Evolutionary conservation across 805 yeast species (phyloP).

Genomic region (Metschnikowia bowlesiae): DNA sequence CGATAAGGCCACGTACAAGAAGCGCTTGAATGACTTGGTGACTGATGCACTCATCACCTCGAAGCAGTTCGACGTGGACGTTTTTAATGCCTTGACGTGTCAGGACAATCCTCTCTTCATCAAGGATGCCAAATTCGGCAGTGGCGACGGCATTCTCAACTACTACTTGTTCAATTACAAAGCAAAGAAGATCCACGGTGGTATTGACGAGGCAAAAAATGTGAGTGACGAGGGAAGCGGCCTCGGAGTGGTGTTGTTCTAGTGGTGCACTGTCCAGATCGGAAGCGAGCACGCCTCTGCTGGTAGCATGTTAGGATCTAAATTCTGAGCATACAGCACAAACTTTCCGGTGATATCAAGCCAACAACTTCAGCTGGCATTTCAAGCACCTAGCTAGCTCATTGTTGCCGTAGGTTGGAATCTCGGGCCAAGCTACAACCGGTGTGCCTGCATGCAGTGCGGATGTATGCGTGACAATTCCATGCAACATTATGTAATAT

Average conservation of each 20-base stretch:
- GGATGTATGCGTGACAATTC: no score
- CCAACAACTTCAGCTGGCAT: no score
- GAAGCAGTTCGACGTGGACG: slow-evolving; percentile 69
- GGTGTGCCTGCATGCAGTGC: no score
- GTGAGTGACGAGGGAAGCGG: slow-evolving; percentile 64
- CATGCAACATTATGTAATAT: no score
- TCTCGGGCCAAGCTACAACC: no score
- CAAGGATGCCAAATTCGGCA: slow-evolving; percentile 80
- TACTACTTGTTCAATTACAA: slow-evolving; percentile 89
- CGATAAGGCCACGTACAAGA: slow-evolving; percentile 44
- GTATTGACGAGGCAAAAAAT: slow-evolving; percentile 56
- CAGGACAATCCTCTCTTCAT: slow-evolving; percentile 87
- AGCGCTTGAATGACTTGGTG: slow-evolving; percentile 58
- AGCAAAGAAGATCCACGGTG: slow-evolving; percentile 78
- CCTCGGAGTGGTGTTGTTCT: slow-evolving; percentile 86
- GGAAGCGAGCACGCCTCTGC: no score
- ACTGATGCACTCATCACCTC: slow-evolving; percentile 75
- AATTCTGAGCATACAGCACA: no score
- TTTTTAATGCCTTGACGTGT: slow-evolving; percentile 86
- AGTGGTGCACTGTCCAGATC: no score
- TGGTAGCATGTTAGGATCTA: no score
- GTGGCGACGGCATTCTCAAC: slow-evolving; percentile 89
- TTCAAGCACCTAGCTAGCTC: no score
- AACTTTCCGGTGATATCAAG: no score
- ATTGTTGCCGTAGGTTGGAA: no score